These are phyloP conservation scores for Perkinsus olseni DNA, from an alignment of 169 alveolate genomes.

Conservation along the genomic window DNA sequence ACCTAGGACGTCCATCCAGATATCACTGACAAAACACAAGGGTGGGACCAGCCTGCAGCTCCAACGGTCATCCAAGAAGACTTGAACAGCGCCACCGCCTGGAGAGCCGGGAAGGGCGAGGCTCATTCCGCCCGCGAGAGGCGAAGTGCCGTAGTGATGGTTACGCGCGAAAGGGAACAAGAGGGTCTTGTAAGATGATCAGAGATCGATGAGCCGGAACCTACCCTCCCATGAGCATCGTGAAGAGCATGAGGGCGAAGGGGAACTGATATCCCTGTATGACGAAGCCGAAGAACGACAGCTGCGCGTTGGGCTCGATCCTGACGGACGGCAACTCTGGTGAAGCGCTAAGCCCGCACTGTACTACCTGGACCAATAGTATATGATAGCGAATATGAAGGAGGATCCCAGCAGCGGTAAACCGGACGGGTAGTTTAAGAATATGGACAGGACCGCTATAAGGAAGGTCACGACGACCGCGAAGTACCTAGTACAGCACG, in stretches of 20 bases:
- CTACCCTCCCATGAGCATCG: constrained; percentile 34
- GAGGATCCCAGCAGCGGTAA: constrained; percentile 25
- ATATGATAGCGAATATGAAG: constrained; percentile 29
- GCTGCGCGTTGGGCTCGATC: constrained; percentile 32
- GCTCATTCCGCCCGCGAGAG: no score
- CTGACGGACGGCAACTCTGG: not conserved
- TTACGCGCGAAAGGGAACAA: no score
- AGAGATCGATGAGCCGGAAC: no score
- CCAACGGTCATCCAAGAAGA: no score
- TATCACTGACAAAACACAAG: not conserved
- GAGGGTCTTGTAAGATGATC: no score
- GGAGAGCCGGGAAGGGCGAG: no score
- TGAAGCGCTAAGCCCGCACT: not conserved
- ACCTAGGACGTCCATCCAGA: not conserved
- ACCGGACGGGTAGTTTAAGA: constrained; percentile 12
- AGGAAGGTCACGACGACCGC: constrained; percentile 1
- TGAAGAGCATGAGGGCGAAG: constrained; percentile 23
- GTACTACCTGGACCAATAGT: constrained; percentile 30
- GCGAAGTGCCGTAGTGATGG: no score
- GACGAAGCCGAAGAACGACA: constrained; percentile 21
- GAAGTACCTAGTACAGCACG: not conserved
- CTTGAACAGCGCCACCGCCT: no score
- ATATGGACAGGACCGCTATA: not conserved
- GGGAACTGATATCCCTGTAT: constrained; percentile 46
- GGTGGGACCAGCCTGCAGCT: not conserved